Base-by-base conservation (phyloP, 2,329 filamentous ascomycete species). In the Zymoseptoria passerinii region DNA sequence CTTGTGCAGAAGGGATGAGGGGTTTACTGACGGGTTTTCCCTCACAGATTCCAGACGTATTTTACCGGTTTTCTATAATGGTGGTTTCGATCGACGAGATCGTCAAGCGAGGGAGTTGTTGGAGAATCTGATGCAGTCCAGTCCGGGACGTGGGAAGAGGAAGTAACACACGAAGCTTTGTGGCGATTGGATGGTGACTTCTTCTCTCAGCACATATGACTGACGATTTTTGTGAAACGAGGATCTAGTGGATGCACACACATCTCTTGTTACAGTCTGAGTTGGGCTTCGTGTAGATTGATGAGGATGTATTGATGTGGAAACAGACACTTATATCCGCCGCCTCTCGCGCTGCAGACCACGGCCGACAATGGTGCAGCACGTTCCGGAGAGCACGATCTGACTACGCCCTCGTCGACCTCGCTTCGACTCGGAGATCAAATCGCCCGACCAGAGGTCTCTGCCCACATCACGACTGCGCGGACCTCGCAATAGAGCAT, bases 31-130 rank as follows among this genome's bases (percentile, higher is more conserved):
- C 52, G 10, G 8, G 2, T n/a, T 23, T 48, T 49, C 20, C 9
- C 2, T 8, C 19, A 19, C 63, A 74, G 72, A 73, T 62, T 71
- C 85, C 63, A 74, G 75, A 59, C 80, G 82, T 71, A 71, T 90
- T 2, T 72, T 90, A 54, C 84, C 85, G 13, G 75, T 76, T 58
- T 72, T 83, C 28, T 89, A 88, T 68, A 87, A 88, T 68, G 75
- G 76, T 1, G 73, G 74, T 0, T 85, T 90, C 68, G 77, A 83
- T 59, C 78, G 75, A 70, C 75, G 78, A 53, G 87, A 90, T 73
- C 73, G 76, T 54, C 77, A 76, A 67, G 86, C 86, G 16, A 67
- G 71, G 54, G 68, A 71, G 54, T 63, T 73, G 62, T 63, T 79
- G 65, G 68, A 72, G 55, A 63, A 73, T 58, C 52, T 74, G 44